Evolutionary conservation across 768 basidiomycete genomes (phyloP), one percentile per base, ranked within the genome.

Genomic region (Pleurotus citrinopileatus): DNA sequence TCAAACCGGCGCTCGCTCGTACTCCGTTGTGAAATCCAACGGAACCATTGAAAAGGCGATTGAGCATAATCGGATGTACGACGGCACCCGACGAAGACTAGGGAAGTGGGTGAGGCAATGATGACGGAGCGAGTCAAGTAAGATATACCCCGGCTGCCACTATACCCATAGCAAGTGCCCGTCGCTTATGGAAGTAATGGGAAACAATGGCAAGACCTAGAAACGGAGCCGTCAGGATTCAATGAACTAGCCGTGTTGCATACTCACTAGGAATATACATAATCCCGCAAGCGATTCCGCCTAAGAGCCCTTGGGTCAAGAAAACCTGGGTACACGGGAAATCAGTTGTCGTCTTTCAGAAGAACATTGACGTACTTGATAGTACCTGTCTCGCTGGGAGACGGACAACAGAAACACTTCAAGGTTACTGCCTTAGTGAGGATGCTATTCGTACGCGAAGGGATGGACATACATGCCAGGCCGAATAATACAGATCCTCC

Each of bases 51-150:
- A 75, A 70, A 3, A 74, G 65, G 40, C 73, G 72, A 59, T 86
- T 85, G 28, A 87, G 65, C 72, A 84, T 74, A 59, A 84, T 81
- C 0, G 82, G 81, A 53, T 83, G 81, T 2, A 83, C 51, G 19
- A 80, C 70, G 20, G 80, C 78, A 5, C 84, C 82, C 68, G 45
- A n/a, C 1, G 50, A 29, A 20, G 25, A 9, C 17, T 42, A 51
- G 32, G 13, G 29, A 47, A 48, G 29, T 40, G 50, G n/a, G 12
- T 23, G 28, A n/a, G 50, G 54, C 32, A 17, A 32, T 29, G 45
- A 20, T 12, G 34, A 34, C 3, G 3, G 32, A 34, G 32, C 15
- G 25, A 8, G 25, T 17, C 20, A 29, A 9, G 13, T 20, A 22
- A n/a, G 7, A 44, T 51, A 6, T 52, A 56, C 55, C 26, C 48